These are phyloP conservation scores for Arachis monticola DNA, from an alignment of 331 rosid genomes.

Conservation along the genomic window DNA sequence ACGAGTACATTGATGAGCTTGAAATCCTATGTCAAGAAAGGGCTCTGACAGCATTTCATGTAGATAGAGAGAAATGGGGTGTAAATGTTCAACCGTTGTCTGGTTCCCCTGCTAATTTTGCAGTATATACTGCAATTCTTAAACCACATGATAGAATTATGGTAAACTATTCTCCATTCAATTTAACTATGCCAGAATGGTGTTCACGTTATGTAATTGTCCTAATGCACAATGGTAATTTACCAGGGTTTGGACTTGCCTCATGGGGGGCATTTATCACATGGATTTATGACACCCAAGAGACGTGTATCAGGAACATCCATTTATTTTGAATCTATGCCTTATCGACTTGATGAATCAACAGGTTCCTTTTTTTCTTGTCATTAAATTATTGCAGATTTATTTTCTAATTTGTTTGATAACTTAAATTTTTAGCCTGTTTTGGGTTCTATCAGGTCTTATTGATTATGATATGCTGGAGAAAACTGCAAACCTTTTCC, in stretches of 20 bases:
- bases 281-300: slow-evolving; percentile 97
- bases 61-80: slow-evolving; percentile 82
- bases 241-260: slow-evolving; percentile 93
- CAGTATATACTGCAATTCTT: slow-evolving; percentile 90
- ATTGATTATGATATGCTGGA: slow-evolving; percentile 95
- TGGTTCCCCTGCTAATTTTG: slow-evolving; percentile 98
- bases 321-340: slow-evolving; percentile 96
- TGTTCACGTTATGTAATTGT: slow-evolving; percentile 1
- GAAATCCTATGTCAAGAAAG: slow-evolving; percentile 88
- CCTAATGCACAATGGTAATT: slow-evolving; percentile 34
- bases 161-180: slow-evolving; percentile 54
- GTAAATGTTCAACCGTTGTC: slow-evolving; percentile 96
- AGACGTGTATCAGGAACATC: slow-evolving; percentile 94
- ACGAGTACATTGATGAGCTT: slow-evolving; percentile 92
- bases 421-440: slow-evolving; percentile 5
- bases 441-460: slow-evolving; percentile 57
- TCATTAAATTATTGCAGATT: neutral
- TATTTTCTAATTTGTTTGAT: slow-evolving; percentile 24
- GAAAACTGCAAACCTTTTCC: slow-evolving; percentile 78
- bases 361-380: slow-evolving; percentile 59
- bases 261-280: slow-evolving; percentile 98
- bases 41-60: slow-evolving; percentile 81
- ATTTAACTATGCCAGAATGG: slow-evolving; percentile 9
- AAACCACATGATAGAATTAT: slow-evolving; percentile 93
- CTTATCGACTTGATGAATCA: slow-evolving; percentile 85